Conservation (phyloP, 768 basidiomycete genomes). For the Phlebiopsis gigantea region DNA sequence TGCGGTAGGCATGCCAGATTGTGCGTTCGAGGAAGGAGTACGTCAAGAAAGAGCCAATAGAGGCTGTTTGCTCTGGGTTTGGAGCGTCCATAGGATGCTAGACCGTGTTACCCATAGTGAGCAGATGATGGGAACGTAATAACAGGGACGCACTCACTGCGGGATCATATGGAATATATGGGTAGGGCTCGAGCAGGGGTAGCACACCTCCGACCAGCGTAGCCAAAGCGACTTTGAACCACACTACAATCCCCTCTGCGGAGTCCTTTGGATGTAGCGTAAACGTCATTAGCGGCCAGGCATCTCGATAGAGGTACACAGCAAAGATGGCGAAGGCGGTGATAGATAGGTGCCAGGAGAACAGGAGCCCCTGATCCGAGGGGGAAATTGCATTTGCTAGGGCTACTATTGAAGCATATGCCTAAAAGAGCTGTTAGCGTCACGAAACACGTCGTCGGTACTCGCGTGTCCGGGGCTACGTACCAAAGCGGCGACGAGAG, state of each 20-base stretch:
- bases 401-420: neutral
- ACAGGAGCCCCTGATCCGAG: neutral
- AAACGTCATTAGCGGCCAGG: slow-evolving; percentile 34
- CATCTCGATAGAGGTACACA: slow-evolving; percentile 27
- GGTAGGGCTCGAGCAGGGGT: slow-evolving; percentile 9
- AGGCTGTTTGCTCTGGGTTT: slow-evolving; percentile 23
- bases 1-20: slow-evolving; percentile 34
- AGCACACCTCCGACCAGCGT: slow-evolving; percentile 24
- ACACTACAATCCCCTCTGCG: slow-evolving; percentile 27
- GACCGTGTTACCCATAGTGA: neutral
- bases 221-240: slow-evolving; percentile 29
- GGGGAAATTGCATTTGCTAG: neutral
- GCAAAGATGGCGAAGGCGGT: slow-evolving; percentile 7
- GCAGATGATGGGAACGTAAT: too few relatives aligned
- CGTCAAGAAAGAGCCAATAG: slow-evolving; percentile 25
- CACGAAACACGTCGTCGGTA: neutral
- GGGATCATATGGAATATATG: slow-evolving; percentile 6
- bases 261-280: slow-evolving; percentile 29
- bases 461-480: neutral
- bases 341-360: slow-evolving; percentile 1
- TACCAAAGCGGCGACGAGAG: neutral
- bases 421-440: neutral
- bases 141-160: neutral
- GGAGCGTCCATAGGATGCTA: slow-evolving; percentile 15
- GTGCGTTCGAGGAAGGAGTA: slow-evolving; percentile 50